Evolutionary conservation across 1,284 basidiomycete species (phyloP), one percentile per base, ranked within the genome.

Genomic region (Amylostereum chailletii): DNA sequence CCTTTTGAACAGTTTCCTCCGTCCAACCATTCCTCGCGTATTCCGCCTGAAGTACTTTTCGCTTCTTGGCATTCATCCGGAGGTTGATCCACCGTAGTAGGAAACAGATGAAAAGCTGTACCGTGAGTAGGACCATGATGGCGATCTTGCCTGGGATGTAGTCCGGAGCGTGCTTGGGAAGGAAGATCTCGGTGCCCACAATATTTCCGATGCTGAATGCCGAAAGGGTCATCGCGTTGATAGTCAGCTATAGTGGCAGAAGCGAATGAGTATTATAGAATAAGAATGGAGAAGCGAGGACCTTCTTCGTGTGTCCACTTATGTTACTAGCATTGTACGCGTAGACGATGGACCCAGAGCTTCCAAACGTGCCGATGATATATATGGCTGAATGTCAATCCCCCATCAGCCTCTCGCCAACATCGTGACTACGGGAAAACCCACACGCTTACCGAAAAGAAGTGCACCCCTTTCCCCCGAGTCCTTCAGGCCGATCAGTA

Each of bases 291-390:
- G 5, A 27, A 41, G 19, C 51, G 53, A 31, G 39, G n/a, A 68
- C 70, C 67, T 85, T 86, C 69, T 86, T 85, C 1, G 81, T 85
- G 48, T 81, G 76, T 2, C 82, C 83, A 40, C 74, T 74, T 0
- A 77, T 83, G 58, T 86, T 84, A 45, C 76, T 77, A 1, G 80
- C 79, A 49, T 83, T 83, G 57, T 81, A 85, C 0, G 79, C 77
- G 54, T 83, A 86, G 19, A 86, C 70, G 0, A 76, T 74, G 0
- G 80, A 74, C 2, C 85, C 62, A 0, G 79, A 74, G 44, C 76
- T 79, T 6, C 81, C 80, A 55, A 78, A 83, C 2, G 77, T 77
- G 11, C 71, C 70, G 34, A 76, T 70, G n/a, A 86, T 64, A 55
- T 83, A 81, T 5, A 70, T 68, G 8, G 69, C 79, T 80, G 44